Evolutionary conservation across 306 rosid genomes (phyloP), one percentile per base, ranked within the genome.

Genomic region (Myrica gale): DNA sequence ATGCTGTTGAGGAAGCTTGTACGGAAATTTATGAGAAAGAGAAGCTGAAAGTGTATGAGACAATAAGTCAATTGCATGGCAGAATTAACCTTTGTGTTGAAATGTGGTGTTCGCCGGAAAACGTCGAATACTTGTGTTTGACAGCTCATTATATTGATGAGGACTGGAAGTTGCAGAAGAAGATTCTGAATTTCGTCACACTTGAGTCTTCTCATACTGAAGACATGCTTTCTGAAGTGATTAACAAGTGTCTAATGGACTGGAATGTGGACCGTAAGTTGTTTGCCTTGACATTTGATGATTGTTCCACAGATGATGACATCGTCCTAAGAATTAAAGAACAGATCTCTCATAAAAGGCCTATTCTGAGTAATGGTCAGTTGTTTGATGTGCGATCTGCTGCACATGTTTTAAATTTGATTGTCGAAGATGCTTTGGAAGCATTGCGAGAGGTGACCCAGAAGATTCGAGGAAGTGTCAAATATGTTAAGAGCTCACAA

Each of bases 261-360:
- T 95, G 99, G 97, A 91, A 85, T 79, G 83, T 95, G 78, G 96
- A 92, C 74, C 69, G 90, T 75, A 92, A 95, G 85, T 84, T 95
- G 74, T 95, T 92, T 87, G 90, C 99, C 26, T 81, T 95, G 83
- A 95, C 97, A 68, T 90, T 92, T 73, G 99, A 95, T 85, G 89
- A 90, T 75, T 95, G 90, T 79, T 90, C 90, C 50, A 78, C 81
- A 15, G 87, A 90, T 79, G 92, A 88, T 82, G 93, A 90, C 85
- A 85, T 95, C 72, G 82, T 93, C 69, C 37, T 86, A 58, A 86
- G 87, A 82, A 89, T 95, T 66, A 89, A 92, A 81, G 92, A 92
- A 82, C 89, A 60, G 78, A 85, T 92, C 71, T 89, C 90, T 11
- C 89, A 86, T 79, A 90, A 86, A 82, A 86, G 93, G 83, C 93